Evolutionary conservation across 441 rosid species (phyloP).

Genomic region (Daphne laureola): DNA sequence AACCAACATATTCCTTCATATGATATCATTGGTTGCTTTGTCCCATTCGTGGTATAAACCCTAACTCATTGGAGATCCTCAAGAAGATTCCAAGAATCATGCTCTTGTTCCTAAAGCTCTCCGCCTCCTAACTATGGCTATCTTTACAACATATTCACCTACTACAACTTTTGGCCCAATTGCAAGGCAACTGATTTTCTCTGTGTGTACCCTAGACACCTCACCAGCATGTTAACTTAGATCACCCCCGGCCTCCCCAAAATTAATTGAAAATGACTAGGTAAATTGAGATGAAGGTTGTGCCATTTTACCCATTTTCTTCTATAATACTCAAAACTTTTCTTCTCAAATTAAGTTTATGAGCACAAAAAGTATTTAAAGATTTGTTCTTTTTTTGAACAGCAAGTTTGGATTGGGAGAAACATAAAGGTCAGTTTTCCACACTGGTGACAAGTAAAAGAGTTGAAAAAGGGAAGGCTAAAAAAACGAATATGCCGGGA

Average conservation of each 20-base stretch:
- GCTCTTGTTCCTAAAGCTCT: slow-evolving; percentile 11
- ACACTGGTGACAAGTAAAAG: too few species aligned
- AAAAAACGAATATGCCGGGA: slow-evolving; percentile 46
- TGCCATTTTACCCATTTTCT: slow-evolving; percentile 1
- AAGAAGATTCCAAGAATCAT: slow-evolving; percentile 24
- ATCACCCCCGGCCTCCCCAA: background rate
- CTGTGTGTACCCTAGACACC: background rate
- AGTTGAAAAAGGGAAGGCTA: background rate
- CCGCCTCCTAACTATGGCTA: background rate
- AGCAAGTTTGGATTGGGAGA: too few species aligned
- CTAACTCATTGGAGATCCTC: slow-evolving; percentile 18
- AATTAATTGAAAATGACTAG: background rate
- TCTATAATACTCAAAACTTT: slow-evolving; percentile 3
- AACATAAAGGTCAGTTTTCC: too few species aligned
- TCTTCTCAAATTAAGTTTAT: too few species aligned
- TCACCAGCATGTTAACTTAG: slow-evolving; percentile 4
- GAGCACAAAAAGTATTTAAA: too few species aligned
- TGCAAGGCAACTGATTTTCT: background rate
- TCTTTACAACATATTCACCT: slow-evolving; percentile 7
- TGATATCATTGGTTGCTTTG: too few species aligned
- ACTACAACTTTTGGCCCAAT: background rate
- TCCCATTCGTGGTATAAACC: background rate
- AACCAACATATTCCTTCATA: too few species aligned
- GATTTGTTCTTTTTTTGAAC: too few species aligned
- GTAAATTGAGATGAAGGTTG: background rate